Evolutionary conservation across 441 rosid species (phyloP).

Genomic region (Bocquillonia castaneifolia): DNA sequence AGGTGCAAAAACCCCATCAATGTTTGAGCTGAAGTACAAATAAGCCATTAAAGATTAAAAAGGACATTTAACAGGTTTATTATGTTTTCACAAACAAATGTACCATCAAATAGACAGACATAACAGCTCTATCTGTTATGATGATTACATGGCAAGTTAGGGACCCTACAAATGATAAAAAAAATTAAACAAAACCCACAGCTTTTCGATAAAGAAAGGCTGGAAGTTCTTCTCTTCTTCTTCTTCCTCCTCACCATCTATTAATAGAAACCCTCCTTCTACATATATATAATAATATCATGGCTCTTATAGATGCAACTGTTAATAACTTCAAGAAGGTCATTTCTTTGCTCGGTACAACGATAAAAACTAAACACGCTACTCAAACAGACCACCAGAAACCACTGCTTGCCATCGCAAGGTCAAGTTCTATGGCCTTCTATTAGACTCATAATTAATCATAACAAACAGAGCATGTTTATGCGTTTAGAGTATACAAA

Average conservation of each 20-base stretch:
- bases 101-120: too few relatives aligned
- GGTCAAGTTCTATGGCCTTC: slow-evolving; percentile 23
- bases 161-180: too few relatives aligned
- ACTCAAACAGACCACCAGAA: slow-evolving; percentile 50
- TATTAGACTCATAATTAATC: slow-evolving; percentile 13
- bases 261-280: background rate
- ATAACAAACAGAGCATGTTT: slow-evolving; percentile 38
- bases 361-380: slow-evolving; percentile 59
- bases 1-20: too few relatives aligned
- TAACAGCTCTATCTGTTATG: too few relatives aligned
- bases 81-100: too few relatives aligned
- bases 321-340: slow-evolving; percentile 72
- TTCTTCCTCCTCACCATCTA: slow-evolving; percentile 18
- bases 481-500: slow-evolving; percentile 66
- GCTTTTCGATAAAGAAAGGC: too few relatives aligned
- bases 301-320: slow-evolving; percentile 58
- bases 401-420: slow-evolving; percentile 42
- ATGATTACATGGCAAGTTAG: too few relatives aligned
- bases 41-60: too few relatives aligned
- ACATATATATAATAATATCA: slow-evolving; percentile 36
- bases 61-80: too few relatives aligned
- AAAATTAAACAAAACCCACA: too few relatives aligned
- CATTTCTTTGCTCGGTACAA: slow-evolving; percentile 62
- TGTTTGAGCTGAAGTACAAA: too few relatives aligned
- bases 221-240: too few relatives aligned